phyloP scores from a whole-genome alignment of 768 basidiomycete genomes.

The Sarcomyxa edulis region DNA sequence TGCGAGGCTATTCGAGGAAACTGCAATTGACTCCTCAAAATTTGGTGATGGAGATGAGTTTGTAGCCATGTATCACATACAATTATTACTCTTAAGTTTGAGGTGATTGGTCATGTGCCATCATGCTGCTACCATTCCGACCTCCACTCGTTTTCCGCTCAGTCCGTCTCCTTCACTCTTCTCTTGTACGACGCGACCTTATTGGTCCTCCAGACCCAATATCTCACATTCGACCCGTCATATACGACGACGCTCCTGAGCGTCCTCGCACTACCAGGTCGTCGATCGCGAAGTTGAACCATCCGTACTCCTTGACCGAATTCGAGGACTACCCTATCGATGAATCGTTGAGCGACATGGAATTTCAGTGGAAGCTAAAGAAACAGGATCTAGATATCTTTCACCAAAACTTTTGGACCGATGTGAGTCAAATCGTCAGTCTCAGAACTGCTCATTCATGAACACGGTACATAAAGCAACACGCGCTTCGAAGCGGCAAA shows the following conservation, averaged over 20 bases:
- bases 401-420: conserved; percentile 77
- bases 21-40: too few species aligned
- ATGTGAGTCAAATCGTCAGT: too few species aligned
- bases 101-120: too few species aligned
- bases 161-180: conserved; percentile 3
- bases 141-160: not conserved
- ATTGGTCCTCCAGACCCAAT: conserved; percentile 74
- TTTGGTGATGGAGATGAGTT: too few species aligned
- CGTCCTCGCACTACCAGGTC: conserved; percentile 8
- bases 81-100: too few species aligned
- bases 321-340: conserved; percentile 47
- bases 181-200: conserved; percentile 11
- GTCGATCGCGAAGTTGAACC: conserved; percentile 37
- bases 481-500: conserved; percentile 71
- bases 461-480: conserved; percentile 77
- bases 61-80: too few species aligned
- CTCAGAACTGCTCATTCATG: too few species aligned
- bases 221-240: conserved; percentile 74
- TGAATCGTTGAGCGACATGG: conserved; percentile 33
- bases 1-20: too few species aligned
- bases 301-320: conserved; percentile 79
- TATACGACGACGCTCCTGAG: conserved; percentile 62
- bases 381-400: conserved; percentile 70
- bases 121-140: too few species aligned
- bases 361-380: conserved; percentile 67